A percentile compares a stretch with the other conserved stretches of the same genome.
These are phyloP conservation scores for Phytophthora ohioensis DNA, from an alignment of 352 stramenopile species.

Conservation along the genomic window DNA sequence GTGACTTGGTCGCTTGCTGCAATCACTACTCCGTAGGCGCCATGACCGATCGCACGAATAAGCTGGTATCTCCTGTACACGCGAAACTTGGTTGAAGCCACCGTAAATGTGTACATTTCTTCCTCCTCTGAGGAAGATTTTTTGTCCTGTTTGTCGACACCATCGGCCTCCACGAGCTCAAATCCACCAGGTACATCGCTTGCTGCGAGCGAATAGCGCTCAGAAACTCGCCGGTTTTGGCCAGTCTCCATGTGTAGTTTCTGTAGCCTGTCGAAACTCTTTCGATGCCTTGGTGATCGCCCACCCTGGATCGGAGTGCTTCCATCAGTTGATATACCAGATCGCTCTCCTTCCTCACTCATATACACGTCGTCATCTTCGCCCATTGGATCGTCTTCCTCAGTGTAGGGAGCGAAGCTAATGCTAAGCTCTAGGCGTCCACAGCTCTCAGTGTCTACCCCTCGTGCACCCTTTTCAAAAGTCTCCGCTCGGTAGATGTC, in stretches of 20 bases:
- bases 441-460: constrained; percentile 44
- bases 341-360: constrained; percentile 34
- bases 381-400: constrained; percentile 53
- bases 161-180: constrained; percentile 34
- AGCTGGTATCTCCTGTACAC: constrained; percentile 87
- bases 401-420: constrained; percentile 73
- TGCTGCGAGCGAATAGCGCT: constrained; percentile 38
- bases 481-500: constrained; percentile 69
- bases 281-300: constrained; percentile 62
- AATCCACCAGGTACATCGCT: constrained; percentile 22
- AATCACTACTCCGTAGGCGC: constrained; percentile 84
- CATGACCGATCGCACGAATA: constrained; percentile 83
- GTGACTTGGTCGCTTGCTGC: constrained; percentile 83
- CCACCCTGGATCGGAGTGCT: constrained; percentile 25
- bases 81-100: constrained; percentile 86
- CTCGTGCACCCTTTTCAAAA: constrained; percentile 42
- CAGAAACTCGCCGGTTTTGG: constrained; percentile 47
- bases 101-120: constrained; percentile 88
- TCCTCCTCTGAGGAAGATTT: constrained; percentile 34
- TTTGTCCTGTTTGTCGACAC: constrained; percentile 22
- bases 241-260: constrained; percentile 79
- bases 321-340: constrained; percentile 26
- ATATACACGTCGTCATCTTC: constrained; percentile 43
- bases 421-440: constrained; percentile 83
- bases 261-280: constrained; percentile 81